Evolutionary conservation across 306 rosid species (phyloP), one percentile per base, ranked within the genome.

Genomic region (Sechiopsis laciniata): DNA sequence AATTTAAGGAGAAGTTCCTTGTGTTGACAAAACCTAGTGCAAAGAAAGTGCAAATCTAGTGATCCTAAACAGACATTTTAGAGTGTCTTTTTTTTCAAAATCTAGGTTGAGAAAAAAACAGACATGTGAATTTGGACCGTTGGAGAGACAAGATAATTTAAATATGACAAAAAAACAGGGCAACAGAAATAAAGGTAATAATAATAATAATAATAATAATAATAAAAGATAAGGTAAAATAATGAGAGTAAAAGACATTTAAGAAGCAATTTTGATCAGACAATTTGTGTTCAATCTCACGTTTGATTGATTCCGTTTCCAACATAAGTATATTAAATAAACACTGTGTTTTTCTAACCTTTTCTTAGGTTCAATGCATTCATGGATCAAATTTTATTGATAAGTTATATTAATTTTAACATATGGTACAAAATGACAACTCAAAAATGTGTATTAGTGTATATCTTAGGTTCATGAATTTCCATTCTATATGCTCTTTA

Each of bases 71-170:
- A 13, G 63, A 29, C 52, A 72, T 54, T 32, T 71, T 72, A 53
- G 63, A 35, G 51, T 20, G 51, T 10, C 10, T n/a, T n/a, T 29
- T 29, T 72, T 72, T 73, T 56, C 35, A 55, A 73, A 57, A 37
- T 73, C 17, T 66, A 66, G 55, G 58, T 35, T 19, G 66, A 56
- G 53, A 63, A 13, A 37, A n/a, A 65, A 9, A 45, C n/a, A 26
- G 26, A 24, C 67, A 20, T 73, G 76, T 37, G 67, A 73, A 12
- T 73, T 35, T 73, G 14, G 67, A 73, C 76, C 76, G 76, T 73
- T 73, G 76, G 65, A 60, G 67, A 21, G 50, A 22, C 50, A 10
- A 55, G 46, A 73, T 35, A 35, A 56, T 7, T 17, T 32, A 32
- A 53, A 20, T 24, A 59, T 6, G 54, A 55, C 64, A 26, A 71